phyloP scores from a whole-genome alignment of 805 yeast species.

The Saturnispora halmiae region DNA sequence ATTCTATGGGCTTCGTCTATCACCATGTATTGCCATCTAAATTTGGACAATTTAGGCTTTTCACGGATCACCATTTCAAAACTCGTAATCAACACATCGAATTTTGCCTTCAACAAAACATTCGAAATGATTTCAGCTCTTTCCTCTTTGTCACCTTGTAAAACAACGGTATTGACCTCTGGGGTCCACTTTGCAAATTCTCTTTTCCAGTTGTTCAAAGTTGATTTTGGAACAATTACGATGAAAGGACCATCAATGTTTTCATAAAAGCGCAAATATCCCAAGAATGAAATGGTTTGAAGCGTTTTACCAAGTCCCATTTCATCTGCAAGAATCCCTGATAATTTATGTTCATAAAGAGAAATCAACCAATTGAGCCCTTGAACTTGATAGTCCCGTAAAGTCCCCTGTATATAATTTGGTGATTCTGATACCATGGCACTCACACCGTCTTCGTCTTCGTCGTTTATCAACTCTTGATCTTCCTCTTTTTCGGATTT shows the following conservation, averaged over 20 bases:
- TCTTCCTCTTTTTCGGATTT: constrained; percentile 95
- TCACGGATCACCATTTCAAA: constrained; percentile 73
- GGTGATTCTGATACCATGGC: constrained; percentile 72
- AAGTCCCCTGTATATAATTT: constrained; percentile 44
- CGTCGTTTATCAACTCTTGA: constrained; percentile 80
- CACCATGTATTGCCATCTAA: constrained; percentile 67
- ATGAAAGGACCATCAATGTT: constrained; percentile 62
- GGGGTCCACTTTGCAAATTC: constrained; percentile 77
- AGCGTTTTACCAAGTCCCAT: constrained; percentile 81
- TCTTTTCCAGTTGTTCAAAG: constrained; percentile 72
- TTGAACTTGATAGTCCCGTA: constrained; percentile 70
- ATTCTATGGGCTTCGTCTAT: constrained; percentile 82
- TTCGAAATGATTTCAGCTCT: constrained; percentile 46
- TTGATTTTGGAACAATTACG: constrained; percentile 71
- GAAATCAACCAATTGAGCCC: constrained; percentile 75
- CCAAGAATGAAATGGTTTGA: constrained; percentile 69
- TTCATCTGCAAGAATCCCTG: constrained; percentile 77
- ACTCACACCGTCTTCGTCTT: constrained; percentile 57
- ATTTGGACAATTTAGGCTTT: constrained; percentile 54
- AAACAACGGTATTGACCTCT: constrained; percentile 57
- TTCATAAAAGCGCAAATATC: constrained; percentile 56
- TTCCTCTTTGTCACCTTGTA: constrained; percentile 68
- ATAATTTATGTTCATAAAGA: constrained; percentile 54
- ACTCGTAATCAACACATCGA: constrained; percentile 64
- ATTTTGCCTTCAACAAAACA: constrained; percentile 47